These are phyloP conservation scores for Parascedosporium putredinis DNA, from an alignment of 2,329 filamentous ascomycete genomes.

Conservation along the genomic window DNA sequence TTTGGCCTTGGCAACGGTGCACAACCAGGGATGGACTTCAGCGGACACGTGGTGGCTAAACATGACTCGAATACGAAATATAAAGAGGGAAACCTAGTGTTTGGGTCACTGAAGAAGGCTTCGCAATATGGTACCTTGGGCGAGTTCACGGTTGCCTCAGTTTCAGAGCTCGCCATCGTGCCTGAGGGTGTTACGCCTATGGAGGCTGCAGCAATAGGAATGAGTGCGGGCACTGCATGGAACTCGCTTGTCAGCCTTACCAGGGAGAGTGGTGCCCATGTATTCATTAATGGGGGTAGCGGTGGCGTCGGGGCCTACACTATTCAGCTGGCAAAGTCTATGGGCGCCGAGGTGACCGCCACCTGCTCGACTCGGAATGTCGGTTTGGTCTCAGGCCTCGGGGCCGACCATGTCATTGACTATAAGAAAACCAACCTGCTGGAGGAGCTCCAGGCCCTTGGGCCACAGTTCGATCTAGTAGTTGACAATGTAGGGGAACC, in stretches of 20 bases:
- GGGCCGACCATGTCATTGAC: conserved; percentile 27
- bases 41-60: neutral
- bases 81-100: neutral
- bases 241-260: neutral
- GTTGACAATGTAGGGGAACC: conserved; percentile 8
- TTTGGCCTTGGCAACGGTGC: neutral
- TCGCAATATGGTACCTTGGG: neutral
- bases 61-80: neutral
- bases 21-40: neutral
- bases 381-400: conserved; percentile 22
- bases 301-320: conserved; percentile 26
- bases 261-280: neutral
- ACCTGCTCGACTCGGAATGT: conserved; percentile 23
- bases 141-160: neutral
- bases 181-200: neutral
- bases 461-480: conserved; percentile 15
- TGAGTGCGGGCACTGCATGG: neutral
- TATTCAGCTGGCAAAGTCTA: conserved; percentile 25
- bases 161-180: neutral
- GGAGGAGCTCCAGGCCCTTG: conserved; percentile 11
- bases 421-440: conserved; percentile 17
- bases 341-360: conserved; percentile 21
- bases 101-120: neutral
- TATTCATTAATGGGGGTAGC: conserved; percentile 8
- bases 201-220: neutral